phyloP scores from a whole-genome alignment of 805 yeast species.

The Tetrapisispora phaffii region DNA sequence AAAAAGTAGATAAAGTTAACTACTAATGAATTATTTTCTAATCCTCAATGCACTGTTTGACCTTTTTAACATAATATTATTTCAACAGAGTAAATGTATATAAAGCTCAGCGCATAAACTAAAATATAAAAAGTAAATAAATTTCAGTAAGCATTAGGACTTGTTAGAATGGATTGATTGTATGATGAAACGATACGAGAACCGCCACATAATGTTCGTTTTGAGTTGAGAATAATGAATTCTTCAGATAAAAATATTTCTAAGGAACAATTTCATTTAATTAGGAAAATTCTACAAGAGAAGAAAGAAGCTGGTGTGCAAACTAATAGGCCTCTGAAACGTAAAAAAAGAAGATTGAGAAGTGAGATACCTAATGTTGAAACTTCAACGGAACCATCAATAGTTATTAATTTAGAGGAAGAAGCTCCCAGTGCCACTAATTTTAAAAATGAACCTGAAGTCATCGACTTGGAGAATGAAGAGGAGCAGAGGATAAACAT shows the following conservation, averaged over 20 bases:
- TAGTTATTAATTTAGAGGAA: constrained; percentile 1
- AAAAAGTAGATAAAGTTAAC: no score
- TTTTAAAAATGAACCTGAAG: constrained; percentile 1
- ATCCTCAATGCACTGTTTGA: no score
- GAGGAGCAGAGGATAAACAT: no score
- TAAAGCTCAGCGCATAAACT: no score
- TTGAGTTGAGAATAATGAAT: background rate
- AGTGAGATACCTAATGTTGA: background rate
- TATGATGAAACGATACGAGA: no score
- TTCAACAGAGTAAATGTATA: no score
- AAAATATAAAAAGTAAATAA: no score
- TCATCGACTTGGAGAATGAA: constrained; percentile 1
- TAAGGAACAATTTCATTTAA: constrained; percentile 26
- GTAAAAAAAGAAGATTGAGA: constrained; percentile 7
- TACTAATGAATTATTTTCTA: no score
- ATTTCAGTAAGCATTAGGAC: no score
- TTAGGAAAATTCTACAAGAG: constrained; percentile 22
- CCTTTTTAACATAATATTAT: no score
- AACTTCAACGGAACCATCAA: background rate
- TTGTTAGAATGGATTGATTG: no score
- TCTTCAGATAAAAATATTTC: constrained; percentile 6
- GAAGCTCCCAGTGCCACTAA: background rate
- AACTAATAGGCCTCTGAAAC: constrained; percentile 12
- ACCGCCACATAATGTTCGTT: no score
- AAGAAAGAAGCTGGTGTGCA: constrained; percentile 6